phyloP scores from a whole-genome alignment of 2,329 filamentous ascomycete species.

The Xylariaceae sp. region DNA sequence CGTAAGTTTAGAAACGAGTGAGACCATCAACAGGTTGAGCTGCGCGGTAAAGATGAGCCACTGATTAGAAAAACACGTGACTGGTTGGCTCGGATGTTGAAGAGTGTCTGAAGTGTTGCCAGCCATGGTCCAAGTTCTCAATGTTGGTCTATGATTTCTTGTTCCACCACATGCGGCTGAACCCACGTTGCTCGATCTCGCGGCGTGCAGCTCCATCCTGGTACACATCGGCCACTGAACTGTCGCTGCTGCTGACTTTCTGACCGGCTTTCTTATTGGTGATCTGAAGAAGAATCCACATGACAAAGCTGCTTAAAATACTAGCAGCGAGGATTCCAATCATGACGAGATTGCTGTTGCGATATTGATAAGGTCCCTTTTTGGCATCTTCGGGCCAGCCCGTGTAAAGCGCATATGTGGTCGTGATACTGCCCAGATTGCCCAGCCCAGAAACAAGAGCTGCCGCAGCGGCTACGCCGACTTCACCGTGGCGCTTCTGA shows the following conservation, averaged over 20 bases:
- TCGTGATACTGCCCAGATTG: constrained; percentile 80
- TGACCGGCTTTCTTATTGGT: constrained; percentile 51
- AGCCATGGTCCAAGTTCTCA: constrained; percentile 11
- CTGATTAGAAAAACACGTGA: constrained; percentile 2
- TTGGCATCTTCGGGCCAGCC: constrained; percentile 76
- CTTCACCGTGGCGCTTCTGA: constrained; percentile 82
- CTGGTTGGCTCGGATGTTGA: constrained; percentile 18
- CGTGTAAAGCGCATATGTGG: constrained; percentile 83
- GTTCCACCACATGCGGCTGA: constrained; percentile 40
- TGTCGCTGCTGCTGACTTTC: constrained; percentile 38
- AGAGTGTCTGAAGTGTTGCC: constrained; percentile 14
- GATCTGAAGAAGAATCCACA: constrained; percentile 62
- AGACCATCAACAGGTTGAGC: constrained; percentile 35
- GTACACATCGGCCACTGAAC: constrained; percentile 40
- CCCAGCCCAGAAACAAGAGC: constrained; percentile 84
- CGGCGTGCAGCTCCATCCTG: constrained; percentile 59
- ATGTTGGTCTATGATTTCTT: constrained; percentile 24
- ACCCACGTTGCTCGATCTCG: constrained; percentile 56
- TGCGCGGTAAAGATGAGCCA: constrained; percentile 19
- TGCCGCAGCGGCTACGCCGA: constrained; percentile 81
- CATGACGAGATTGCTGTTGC: constrained; percentile 83
- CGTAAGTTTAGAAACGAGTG: constrained; percentile 11
- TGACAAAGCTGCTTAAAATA: constrained; percentile 66
- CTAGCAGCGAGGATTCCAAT: constrained; percentile 77
- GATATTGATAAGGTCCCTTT: constrained; percentile 67